These are phyloP conservation scores for Heritiera fomes DNA, from an alignment of 345 rosid species.

Conservation along the genomic window DNA sequence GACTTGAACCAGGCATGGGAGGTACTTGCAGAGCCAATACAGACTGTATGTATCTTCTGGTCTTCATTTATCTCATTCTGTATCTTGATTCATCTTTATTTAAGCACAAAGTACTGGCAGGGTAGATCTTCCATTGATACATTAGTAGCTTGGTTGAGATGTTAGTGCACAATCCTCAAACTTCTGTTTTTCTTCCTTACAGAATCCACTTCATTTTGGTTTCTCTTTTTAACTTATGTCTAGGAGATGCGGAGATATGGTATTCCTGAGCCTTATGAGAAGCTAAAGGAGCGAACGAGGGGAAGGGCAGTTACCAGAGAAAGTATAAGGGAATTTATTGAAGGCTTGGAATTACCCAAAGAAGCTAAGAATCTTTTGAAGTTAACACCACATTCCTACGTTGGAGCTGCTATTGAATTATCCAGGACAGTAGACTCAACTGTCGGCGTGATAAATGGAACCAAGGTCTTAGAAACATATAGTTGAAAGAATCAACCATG, in stretches of 20 bases:
- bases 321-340: slow-evolving; percentile 64
- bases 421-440: slow-evolving; percentile 49
- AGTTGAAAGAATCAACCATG: not conserved
- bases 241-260: slow-evolving; percentile 89
- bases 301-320: slow-evolving; percentile 78
- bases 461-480: slow-evolving; percentile 25
- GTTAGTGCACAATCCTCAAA: not conserved
- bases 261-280: slow-evolving; percentile 91
- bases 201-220: not conserved
- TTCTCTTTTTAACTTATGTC: not conserved
- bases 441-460: slow-evolving; percentile 32
- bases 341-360: slow-evolving; percentile 63
- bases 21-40: slow-evolving; percentile 17
- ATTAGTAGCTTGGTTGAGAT: not conserved
- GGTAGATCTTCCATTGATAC: not conserved
- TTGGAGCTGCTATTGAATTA: slow-evolving; percentile 72
- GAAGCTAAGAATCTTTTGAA: slow-evolving; percentile 66
- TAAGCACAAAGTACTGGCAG: not conserved
- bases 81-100: slow-evolving; percentile 13
- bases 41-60: slow-evolving; percentile 56
- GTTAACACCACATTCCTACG: slow-evolving; percentile 70
- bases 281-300: slow-evolving; percentile 82
- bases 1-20: slow-evolving; percentile 88
- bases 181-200: not conserved
- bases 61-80: not conserved